Conservation (phyloP, 2,329 filamentous ascomycete species). For the Arthrobotrys sphaeroides region DNA sequence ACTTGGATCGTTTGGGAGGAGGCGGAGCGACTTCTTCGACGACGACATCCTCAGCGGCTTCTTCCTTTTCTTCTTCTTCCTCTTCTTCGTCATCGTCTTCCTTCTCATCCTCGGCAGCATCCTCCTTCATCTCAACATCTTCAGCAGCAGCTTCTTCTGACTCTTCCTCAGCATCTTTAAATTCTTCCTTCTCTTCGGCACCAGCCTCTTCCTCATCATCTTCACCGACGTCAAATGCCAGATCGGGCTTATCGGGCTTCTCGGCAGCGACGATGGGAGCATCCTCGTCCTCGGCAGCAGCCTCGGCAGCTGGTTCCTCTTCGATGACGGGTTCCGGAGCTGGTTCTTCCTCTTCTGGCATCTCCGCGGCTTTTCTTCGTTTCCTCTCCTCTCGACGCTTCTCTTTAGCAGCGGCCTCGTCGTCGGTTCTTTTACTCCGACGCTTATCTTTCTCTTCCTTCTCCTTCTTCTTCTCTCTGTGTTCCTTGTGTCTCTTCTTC, state of each 20-base stretch:
- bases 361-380: slow-evolving; percentile 19
- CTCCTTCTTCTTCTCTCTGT: slow-evolving; percentile 35
- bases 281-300: slow-evolving; percentile 8
- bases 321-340: slow-evolving; percentile 26
- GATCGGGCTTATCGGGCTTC: slow-evolving; percentile 3
- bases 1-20: slow-evolving; percentile 19
- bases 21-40: slow-evolving; percentile 17
- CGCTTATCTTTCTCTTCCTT: slow-evolving; percentile 36
- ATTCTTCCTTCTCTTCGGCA: not conserved
- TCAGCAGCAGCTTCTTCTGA: not conserved
- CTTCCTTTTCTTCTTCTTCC: not conserved
- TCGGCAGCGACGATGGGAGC: slow-evolving; percentile 22
- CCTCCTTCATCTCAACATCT: slow-evolving; percentile 15
- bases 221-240: slow-evolving; percentile 41
- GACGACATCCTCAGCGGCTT: not conserved
- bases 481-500: slow-evolving; percentile 33
- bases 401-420: slow-evolving; percentile 26
- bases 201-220: slow-evolving; percentile 21
- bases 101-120: not conserved
- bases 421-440: slow-evolving; percentile 18
- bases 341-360: slow-evolving; percentile 21
- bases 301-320: slow-evolving; percentile 19
- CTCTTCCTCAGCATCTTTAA: not conserved
- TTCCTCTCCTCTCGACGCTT: slow-evolving; percentile 35
- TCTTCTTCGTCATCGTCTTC: slow-evolving; percentile 8